Evolutionary conservation across 306 rosid species (phyloP).

Genomic region (Senna tora): DNA sequence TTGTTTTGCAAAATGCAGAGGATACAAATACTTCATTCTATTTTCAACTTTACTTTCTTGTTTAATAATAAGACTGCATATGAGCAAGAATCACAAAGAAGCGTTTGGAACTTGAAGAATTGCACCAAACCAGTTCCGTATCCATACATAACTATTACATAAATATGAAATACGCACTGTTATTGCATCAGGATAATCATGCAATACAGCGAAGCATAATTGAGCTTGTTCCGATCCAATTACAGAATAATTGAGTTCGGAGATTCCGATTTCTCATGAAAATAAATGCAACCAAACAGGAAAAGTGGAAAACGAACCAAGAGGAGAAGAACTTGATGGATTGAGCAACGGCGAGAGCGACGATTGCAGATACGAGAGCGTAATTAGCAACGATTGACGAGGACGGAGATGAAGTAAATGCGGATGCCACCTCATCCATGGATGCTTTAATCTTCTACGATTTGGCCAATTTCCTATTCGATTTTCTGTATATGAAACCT

Average conservation of each 20-base stretch:
- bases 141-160: background rate
- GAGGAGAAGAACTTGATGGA: slow-evolving; percentile 64
- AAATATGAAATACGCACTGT: background rate
- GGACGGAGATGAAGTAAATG: background rate
- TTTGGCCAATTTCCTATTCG: background rate
- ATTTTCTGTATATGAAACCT: background rate
- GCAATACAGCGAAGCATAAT: background rate
- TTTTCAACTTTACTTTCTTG: too few species aligned
- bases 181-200: background rate
- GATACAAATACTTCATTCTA: background rate
- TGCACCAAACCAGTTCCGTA: background rate
- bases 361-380: slow-evolving; percentile 67
- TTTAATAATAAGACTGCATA: background rate
- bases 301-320: slow-evolving; percentile 57
- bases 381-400: slow-evolving; percentile 51
- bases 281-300: slow-evolving; percentile 18
- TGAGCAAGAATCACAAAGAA: background rate
- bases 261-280: background rate
- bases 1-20: too few species aligned
- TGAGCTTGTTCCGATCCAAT: slow-evolving; percentile 31
- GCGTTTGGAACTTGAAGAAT: background rate
- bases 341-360: slow-evolving; percentile 62
- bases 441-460: background rate
- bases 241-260: background rate
- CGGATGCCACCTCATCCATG: slow-evolving; percentile 37